phyloP scores from a whole-genome alignment of 2,329 filamentous ascomycete species.

The Cytospora piceicola region DNA sequence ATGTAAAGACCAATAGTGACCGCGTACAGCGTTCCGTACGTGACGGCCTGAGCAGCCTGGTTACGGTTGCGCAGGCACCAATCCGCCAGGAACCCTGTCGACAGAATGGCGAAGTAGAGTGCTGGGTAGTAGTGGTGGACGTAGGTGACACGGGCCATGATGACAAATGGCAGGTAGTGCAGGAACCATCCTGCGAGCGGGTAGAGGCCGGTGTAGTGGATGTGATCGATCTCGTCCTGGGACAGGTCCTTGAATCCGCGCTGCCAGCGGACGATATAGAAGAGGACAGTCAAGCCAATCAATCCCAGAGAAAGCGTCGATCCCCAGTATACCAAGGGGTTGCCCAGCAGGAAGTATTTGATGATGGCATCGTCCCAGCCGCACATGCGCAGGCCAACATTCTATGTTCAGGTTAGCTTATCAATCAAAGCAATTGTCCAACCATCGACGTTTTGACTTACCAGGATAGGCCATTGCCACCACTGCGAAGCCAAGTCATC shows the following conservation, averaged over 20 bases:
- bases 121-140: conserved; percentile 99
- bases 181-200: conserved; percentile 93
- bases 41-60: conserved; percentile 63
- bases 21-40: conserved; percentile 77
- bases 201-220: conserved; percentile 92
- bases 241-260: conserved; percentile 87
- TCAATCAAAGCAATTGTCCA: neutral
- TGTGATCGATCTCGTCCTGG: conserved; percentile 81
- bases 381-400: conserved; percentile 97
- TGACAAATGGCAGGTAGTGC: conserved; percentile 92
- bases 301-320: conserved; percentile 78
- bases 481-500: conserved; percentile 95
- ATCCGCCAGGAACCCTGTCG: conserved; percentile 84
- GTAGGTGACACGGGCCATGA: conserved; percentile 98
- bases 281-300: conserved; percentile 73
- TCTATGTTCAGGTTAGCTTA: conserved; percentile 33
- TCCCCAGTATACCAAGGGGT: conserved; percentile 95
- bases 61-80: conserved; percentile 75
- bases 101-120: conserved; percentile 93
- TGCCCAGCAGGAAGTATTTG: conserved; percentile 98
- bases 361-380: conserved; percentile 94
- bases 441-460: neutral
- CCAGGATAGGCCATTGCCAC: conserved; percentile 97
- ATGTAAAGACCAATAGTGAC: conserved; percentile 81
- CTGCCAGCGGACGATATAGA: conserved; percentile 95